phyloP scores from a whole-genome alignment of 139 green algal genomes.

The Trebouxia sp. region DNA sequence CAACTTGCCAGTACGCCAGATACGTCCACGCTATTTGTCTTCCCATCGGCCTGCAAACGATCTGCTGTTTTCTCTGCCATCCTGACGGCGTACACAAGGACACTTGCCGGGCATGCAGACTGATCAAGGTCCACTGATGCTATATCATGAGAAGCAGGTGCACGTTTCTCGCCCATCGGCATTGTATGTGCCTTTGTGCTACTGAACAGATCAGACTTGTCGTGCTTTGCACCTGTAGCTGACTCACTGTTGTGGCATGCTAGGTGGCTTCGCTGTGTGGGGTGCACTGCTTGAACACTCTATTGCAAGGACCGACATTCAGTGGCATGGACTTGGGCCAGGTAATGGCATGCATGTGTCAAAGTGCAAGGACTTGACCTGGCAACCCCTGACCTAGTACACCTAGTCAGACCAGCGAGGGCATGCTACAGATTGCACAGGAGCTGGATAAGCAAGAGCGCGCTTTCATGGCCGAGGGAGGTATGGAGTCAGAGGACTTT shows the following conservation, averaged over 20 bases:
- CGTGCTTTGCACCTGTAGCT: background rate
- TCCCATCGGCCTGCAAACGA: no score
- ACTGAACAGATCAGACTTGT: background rate
- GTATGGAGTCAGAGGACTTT: constrained; percentile 53
- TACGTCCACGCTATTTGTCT: no score
- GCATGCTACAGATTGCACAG: constrained; percentile 73
- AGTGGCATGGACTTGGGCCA: constrained; percentile 67
- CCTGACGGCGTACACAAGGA: background rate
- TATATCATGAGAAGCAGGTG: constrained; percentile 79
- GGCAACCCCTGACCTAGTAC: no score
- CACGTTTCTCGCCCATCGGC: no score
- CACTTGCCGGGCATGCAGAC: background rate
- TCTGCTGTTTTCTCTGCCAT: no score
- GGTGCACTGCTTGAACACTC: constrained; percentile 81
- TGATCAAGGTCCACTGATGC: constrained; percentile 3
- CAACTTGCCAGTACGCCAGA: no score
- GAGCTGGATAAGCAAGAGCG: constrained; percentile 77
- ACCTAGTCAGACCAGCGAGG: no score
- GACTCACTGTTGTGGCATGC: no score
- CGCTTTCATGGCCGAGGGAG: constrained; percentile 62
- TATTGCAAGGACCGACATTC: constrained; percentile 82
- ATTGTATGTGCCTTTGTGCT: no score
- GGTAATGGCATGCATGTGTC: constrained; percentile 14
- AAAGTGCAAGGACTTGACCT: no score
- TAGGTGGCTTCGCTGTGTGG: constrained; percentile 74